A percentile compares a stretch with the other conserved stretches of the same genome.
These are phyloP conservation scores for Truncatella angustata DNA, from an alignment of 2,329 filamentous ascomycete species.

Conservation along the genomic window DNA sequence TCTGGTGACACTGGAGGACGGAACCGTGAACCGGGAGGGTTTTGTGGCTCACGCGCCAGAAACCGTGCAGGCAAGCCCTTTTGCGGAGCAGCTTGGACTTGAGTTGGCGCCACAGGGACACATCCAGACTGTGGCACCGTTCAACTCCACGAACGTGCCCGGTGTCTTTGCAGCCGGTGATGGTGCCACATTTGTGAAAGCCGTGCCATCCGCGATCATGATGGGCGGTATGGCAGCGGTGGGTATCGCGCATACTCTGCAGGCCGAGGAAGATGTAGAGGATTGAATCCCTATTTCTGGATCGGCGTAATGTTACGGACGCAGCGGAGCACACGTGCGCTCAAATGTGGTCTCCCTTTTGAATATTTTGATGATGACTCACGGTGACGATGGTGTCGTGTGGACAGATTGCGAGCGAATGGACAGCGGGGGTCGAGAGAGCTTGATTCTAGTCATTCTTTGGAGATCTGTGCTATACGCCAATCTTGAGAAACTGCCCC, in stretches of 20 bases:
- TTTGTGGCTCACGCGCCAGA: constrained; percentile 40
- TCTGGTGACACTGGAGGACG: constrained; percentile 30
- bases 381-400: no score
- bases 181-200: constrained; percentile 28
- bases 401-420: no score
- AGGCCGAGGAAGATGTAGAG: background rate
- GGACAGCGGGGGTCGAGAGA: no score
- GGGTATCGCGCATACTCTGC: background rate
- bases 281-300: no score
- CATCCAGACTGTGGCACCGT: constrained; percentile 40
- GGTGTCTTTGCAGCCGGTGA: constrained; percentile 57
- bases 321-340: no score
- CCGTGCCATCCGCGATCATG: constrained; percentile 23
- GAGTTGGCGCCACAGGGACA: constrained; percentile 40
- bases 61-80: constrained; percentile 36
- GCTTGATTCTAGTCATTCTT: no score
- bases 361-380: no score
- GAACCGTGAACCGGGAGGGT: constrained; percentile 31
- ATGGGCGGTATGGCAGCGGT: constrained; percentile 18
- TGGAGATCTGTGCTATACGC: no score
- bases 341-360: no score
- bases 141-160: constrained; percentile 46
- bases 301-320: no score
- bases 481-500: no score
- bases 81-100: constrained; percentile 42